Base-by-base conservation (phyloP, 1,284 basidiomycete species). In the Ganoderma multipileum region DNA sequence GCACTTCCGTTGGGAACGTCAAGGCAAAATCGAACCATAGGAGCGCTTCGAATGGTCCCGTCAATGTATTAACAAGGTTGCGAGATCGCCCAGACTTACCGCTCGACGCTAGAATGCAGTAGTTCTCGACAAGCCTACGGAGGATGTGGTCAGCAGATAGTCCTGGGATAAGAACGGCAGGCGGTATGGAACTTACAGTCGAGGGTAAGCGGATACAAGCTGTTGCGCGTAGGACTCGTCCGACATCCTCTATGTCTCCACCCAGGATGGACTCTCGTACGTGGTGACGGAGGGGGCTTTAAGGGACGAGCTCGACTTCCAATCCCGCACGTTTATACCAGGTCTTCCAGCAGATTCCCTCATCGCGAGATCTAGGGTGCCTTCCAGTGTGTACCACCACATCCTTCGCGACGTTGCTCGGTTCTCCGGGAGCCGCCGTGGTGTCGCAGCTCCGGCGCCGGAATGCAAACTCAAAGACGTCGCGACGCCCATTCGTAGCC, bases 1-100 rank as follows among this genome's bases (percentile, higher is more conserved):
- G 55, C 4, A 74, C 58, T 30, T 75, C 71, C 16, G 61, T 42
- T 8, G 68, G 36, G 23, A 74, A 73, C 2, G 72, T 72, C 3
- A 71, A 42, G 16, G 41, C 16, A 52, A 66, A 68, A 30, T 74
- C 71, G 63, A 66, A 70, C 44, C 57, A 65, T 8, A 67, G 42
- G 18, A 67, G 38, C 2, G 62, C 66, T 67, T 7, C 55, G 36
- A 2, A 38, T 1, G 11, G 33, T 6, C n/a, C 18, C 11, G 20
- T 50, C 4, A 30, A 1, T n/a, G 0, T 18, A 18, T 20, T 6
- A 9, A 2, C n/a, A 36, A 20, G 30, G 44, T 52, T n/a, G 5
- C 0, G n/a, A 28, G 42, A n/a, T 47, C n/a, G 23, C 18, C 11
- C n/a, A 23, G 9, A 23, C 61, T 62, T 44, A 52, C 61, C 44